Evolutionary conservation across 78 protist genomes (phyloP).

Genomic region (Dictyostelium intermedium): DNA sequence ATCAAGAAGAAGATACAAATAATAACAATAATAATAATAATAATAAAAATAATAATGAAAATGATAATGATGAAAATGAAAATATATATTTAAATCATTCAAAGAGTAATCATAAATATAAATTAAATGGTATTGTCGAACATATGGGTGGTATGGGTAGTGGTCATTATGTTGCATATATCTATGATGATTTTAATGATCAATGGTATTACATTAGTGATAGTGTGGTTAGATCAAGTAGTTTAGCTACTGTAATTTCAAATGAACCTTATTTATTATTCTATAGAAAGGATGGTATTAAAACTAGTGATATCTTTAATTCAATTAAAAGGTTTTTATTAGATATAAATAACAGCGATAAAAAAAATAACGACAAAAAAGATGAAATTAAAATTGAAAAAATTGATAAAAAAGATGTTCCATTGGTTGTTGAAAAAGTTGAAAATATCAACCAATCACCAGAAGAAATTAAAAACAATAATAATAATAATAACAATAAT

Average conservation of each 20-base stretch:
- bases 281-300: constrained; percentile 22
- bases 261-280: constrained; percentile 49
- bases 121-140: constrained; percentile 64
- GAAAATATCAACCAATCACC: not conserved
- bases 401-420: not conserved
- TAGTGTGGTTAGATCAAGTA: not conserved
- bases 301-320: not conserved
- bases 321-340: not conserved
- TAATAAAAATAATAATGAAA: not conserved
- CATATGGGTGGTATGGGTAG: constrained; percentile 77
- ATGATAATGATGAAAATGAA: not conserved
- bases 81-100: not conserved
- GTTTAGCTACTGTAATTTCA: not conserved
- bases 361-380: not conserved
- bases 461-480: not conserved
- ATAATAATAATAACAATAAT: not conserved
- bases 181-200: constrained; percentile 35
- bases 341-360: not conserved
- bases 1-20: not conserved
- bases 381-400: not conserved
- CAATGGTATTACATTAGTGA: constrained; percentile 67
- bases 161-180: constrained; percentile 69
- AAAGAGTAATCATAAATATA: not conserved
- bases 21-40: not conserved
- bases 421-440: not conserved